Conservation (phyloP, 805 yeast species). For the Pichia nakasei region DNA sequence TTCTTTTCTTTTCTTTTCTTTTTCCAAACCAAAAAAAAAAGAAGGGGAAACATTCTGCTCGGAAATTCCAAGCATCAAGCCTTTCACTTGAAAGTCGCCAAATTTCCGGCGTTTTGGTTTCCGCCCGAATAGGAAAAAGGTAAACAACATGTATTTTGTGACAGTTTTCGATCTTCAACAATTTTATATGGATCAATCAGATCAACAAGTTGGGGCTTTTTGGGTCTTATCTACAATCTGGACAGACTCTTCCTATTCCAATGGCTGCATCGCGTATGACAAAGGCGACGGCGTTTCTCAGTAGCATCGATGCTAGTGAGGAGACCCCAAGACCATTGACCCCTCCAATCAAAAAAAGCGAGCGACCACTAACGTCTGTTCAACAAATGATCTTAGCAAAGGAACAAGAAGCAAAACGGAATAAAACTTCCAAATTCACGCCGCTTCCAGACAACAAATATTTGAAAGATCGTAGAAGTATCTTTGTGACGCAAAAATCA, state of each 20-base stretch:
- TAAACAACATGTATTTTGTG: not conserved
- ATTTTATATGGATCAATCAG: too few species aligned
- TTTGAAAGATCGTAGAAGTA: slow-evolving; percentile 1
- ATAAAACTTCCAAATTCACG: slow-evolving; percentile 19
- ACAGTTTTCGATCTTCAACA: not conserved
- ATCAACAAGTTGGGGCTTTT: not conserved
- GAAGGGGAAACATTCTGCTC: too few species aligned
- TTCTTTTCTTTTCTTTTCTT: slow-evolving; percentile 1
- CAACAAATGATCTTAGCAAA: slow-evolving; percentile 26
- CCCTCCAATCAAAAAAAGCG: slow-evolving; percentile 4
- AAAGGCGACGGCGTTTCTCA: slow-evolving; percentile 4
- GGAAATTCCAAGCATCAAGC: too few species aligned
- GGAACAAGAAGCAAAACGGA: slow-evolving; percentile 23
- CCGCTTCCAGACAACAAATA: slow-evolving; percentile 17
- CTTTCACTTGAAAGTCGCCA: too few species aligned
- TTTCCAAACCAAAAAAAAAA: too few species aligned
- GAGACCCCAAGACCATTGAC: not conserved
- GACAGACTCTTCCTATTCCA: too few species aligned
- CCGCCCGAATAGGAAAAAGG: not conserved
- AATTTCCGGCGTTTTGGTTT: not conserved
- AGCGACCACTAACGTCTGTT: slow-evolving; percentile 22
- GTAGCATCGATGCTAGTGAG: slow-evolving; percentile 2
- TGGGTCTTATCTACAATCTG: not conserved
- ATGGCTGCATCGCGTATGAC: not conserved
- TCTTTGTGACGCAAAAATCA: slow-evolving; percentile 8